Conservation (phyloP, 139 green algal species). For the Tetratostichococcus sp. region DNA sequence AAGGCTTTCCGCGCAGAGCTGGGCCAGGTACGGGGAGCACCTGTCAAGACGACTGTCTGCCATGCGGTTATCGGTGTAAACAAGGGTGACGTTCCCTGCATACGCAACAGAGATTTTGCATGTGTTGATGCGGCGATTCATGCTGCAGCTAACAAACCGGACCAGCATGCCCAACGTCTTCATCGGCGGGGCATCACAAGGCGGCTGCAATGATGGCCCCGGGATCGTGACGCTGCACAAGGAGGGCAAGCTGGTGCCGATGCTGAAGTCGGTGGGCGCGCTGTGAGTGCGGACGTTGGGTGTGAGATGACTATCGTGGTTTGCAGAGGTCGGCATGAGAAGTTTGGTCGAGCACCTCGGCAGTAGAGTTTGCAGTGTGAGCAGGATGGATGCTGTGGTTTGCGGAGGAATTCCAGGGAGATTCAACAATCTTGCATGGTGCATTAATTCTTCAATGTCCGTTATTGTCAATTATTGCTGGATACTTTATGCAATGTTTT, state of each 20-base stretch:
- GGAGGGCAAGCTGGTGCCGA: slow-evolving; percentile 50
- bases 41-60: not conserved
- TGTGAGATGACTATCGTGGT: not conserved
- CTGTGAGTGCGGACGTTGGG: slow-evolving; percentile 22
- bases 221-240: slow-evolving; percentile 54
- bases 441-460: too few relatives aligned
- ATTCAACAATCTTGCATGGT: too few relatives aligned
- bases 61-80: not conserved
- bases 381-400: too few relatives aligned
- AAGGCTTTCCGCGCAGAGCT: slow-evolving; percentile 54
- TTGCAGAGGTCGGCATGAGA: not conserved
- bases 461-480: too few relatives aligned
- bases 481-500: too few relatives aligned
- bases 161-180: slow-evolving; percentile 62
- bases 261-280: slow-evolving; percentile 54
- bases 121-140: not conserved
- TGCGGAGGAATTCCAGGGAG: too few relatives aligned
- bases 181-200: slow-evolving; percentile 34
- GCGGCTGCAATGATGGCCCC: slow-evolving; percentile 70
- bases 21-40: slow-evolving; percentile 15
- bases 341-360: too few relatives aligned
- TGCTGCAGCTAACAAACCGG: slow-evolving; percentile 35
- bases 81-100: not conserved
- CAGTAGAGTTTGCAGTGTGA: too few relatives aligned
- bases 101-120: not conserved